Evolutionary conservation across 129 eudicot species (phyloP).

Genomic region (Artemisia tridentata): DNA sequence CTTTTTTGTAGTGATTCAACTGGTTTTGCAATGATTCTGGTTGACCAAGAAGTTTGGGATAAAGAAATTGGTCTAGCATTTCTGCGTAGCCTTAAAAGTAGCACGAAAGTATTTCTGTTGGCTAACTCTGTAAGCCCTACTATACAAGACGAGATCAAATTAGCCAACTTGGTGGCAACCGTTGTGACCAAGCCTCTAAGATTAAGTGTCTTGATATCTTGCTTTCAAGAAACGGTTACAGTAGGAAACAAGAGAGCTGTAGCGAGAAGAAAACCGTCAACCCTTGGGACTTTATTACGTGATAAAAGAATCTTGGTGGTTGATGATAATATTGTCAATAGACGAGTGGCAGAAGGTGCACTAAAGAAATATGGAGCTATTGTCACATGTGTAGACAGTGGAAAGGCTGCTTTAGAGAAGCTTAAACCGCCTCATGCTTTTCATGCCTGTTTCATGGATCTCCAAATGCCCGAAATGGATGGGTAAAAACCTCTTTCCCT

Average conservation of each 20-base stretch:
- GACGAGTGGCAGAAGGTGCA: slow-evolving; percentile 93
- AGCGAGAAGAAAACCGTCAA: slow-evolving; percentile 41
- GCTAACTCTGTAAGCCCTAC: slow-evolving; percentile 37
- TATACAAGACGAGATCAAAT: slow-evolving; percentile 40
- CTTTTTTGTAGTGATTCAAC: slow-evolving; percentile 41
- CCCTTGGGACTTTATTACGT: slow-evolving; percentile 50
- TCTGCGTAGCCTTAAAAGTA: slow-evolving; percentile 33
- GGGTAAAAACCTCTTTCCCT: slow-evolving; percentile 49
- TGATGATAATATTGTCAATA: slow-evolving; percentile 81
- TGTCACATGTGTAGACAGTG: slow-evolving; percentile 77
- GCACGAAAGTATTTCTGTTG: slow-evolving; percentile 49
- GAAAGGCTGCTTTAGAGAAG: slow-evolving; percentile 51
- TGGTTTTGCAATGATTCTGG: slow-evolving; percentile 54
- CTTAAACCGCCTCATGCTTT: slow-evolving; percentile 78
- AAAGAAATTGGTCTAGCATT: slow-evolving; percentile 38
- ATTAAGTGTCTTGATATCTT: slow-evolving; percentile 47
- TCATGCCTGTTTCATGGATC: slow-evolving; percentile 98
- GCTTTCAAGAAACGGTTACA: slow-evolving; percentile 57
- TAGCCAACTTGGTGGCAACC: slow-evolving; percentile 49
- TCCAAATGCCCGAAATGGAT: slow-evolving; percentile 98
- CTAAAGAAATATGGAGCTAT: slow-evolving; percentile 83
- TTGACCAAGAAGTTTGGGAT: slow-evolving; percentile 67
- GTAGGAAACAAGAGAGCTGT: slow-evolving; percentile 38
- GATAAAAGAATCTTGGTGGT: slow-evolving; percentile 75
- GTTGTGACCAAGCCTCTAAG: slow-evolving; percentile 67